Conservation (phyloP, 495 filamentous ascomycete genomes). For the Xylaria sp. region DNA sequence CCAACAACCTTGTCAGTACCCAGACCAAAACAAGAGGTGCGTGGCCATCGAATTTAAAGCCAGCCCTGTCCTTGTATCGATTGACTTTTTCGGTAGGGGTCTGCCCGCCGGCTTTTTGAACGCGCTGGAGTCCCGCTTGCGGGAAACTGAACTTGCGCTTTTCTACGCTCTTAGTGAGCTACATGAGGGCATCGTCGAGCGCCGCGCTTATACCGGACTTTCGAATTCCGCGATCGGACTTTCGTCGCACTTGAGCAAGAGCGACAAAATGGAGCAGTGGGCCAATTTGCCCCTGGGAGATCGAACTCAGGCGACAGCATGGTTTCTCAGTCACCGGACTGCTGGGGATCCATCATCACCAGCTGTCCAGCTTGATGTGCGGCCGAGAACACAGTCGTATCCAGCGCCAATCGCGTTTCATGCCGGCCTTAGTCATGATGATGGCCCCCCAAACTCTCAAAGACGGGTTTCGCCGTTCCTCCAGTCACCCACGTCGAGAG, state of each 20-base stretch:
- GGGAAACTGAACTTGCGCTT: neutral
- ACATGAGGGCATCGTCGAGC: neutral
- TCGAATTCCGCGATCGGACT: neutral
- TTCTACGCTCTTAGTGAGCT: conserved; percentile 19
- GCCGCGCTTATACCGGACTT: neutral
- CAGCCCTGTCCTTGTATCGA: neutral
- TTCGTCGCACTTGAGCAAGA: neutral
- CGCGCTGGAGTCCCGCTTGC: neutral
- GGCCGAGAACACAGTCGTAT: neutral
- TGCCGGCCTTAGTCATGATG: neutral
- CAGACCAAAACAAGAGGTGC: conserved; percentile 8
- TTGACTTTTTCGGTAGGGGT: neutral
- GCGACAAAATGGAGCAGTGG: conserved; percentile 10
- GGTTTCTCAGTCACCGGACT: neutral
- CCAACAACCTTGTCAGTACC: conserved; percentile 1
- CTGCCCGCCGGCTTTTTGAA: conserved; percentile 8
- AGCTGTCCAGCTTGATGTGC: neutral
- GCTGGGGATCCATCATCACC: neutral
- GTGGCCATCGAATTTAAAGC: neutral
- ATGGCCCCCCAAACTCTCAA: neutral
- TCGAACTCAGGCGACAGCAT: neutral
- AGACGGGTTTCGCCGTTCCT: neutral
- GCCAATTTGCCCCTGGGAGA: neutral
- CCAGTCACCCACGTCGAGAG: neutral
- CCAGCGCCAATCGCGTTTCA: neutral